These are phyloP conservation scores for Peronospora destructor DNA, from an alignment of 352 stramenopile genomes.

Conservation along the genomic window DNA sequence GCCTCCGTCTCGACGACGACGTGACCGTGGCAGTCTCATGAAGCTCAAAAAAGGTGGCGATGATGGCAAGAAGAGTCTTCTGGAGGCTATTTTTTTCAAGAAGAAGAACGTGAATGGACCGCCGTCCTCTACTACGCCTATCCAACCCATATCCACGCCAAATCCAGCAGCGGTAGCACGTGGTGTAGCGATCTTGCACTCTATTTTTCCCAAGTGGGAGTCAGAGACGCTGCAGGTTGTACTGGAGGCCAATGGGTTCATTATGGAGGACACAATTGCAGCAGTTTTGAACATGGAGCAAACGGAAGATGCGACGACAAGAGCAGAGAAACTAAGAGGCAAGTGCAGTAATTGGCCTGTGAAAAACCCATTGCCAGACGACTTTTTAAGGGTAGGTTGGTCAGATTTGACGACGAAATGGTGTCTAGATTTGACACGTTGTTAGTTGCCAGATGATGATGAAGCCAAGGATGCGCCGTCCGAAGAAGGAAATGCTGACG, in stretches of 20 bases:
- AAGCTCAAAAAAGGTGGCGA: conserved; percentile 30
- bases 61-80: conserved; percentile 31
- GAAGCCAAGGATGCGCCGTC: conserved; percentile 12
- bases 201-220: conserved; percentile 83
- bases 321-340: conserved; percentile 2
- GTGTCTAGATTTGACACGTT: background rate
- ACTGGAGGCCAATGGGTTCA: conserved; percentile 63
- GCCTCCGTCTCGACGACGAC: conserved; percentile 5
- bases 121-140: conserved; percentile 8
- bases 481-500: conserved; percentile 24
- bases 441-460: conserved; percentile 48
- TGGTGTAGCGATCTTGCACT: conserved; percentile 64
- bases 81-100: conserved; percentile 50
- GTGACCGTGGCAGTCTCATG: conserved; percentile 14
- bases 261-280: conserved; percentile 80
- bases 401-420: background rate
- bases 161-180: conserved; percentile 44
- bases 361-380: conserved; percentile 69
- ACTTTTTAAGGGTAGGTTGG: conserved; percentile 62
- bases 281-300: conserved; percentile 75
- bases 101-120: conserved; percentile 26
- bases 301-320: conserved; percentile 20
- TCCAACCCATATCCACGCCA: conserved; percentile 16
- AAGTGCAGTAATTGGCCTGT: conserved; percentile 32
- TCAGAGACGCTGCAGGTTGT: conserved; percentile 53